phyloP scores from a whole-genome alignment of 108 stramenopile species.

The Pseudonitzschia delicatissima region DNA sequence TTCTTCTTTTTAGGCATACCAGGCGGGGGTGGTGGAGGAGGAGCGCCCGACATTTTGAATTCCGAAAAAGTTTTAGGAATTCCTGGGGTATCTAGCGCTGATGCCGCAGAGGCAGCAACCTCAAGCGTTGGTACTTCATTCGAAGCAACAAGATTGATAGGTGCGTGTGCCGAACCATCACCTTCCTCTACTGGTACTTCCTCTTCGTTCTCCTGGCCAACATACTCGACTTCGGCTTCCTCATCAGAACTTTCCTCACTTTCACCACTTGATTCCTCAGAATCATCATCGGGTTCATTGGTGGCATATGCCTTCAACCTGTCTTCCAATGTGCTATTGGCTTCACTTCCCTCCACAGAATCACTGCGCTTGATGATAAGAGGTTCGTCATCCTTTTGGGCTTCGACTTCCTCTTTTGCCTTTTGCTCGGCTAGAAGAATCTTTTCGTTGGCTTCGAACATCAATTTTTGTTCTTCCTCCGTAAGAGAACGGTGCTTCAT shows the following conservation, averaged over 20 bases:
- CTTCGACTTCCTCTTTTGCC: not conserved
- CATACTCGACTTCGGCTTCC: slow-evolving; percentile 7
- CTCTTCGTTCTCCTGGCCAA: slow-evolving; percentile 19
- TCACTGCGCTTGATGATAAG: slow-evolving; percentile 1
- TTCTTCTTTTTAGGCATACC: slow-evolving; percentile 23
- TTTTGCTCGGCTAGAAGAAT: slow-evolving; percentile 8
- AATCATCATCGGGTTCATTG: slow-evolving; percentile 26
- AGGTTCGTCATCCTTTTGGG: slow-evolving; percentile 23
- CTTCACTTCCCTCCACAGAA: not conserved
- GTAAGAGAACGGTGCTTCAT: slow-evolving; percentile 10
- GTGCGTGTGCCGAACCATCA: not conserved
- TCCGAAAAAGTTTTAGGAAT: not conserved
- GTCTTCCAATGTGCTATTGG: slow-evolving; percentile 14
- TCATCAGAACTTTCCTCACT: slow-evolving; percentile 6
- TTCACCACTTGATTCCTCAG: slow-evolving; percentile 10
- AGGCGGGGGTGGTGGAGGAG: slow-evolving; percentile 34
- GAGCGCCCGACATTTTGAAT: not conserved
- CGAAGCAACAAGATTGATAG: not conserved
- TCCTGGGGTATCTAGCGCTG: not conserved
- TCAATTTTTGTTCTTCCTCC: not conserved
- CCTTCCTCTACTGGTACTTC: slow-evolving; percentile 12
- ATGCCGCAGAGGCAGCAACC: not conserved
- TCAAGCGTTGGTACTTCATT: slow-evolving; percentile 15
- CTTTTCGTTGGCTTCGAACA: slow-evolving; percentile 1
- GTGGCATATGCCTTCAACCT: slow-evolving; percentile 21